Conservation (phyloP, 2,329 filamentous ascomycete genomes). For the Penicillium thymicola region DNA sequence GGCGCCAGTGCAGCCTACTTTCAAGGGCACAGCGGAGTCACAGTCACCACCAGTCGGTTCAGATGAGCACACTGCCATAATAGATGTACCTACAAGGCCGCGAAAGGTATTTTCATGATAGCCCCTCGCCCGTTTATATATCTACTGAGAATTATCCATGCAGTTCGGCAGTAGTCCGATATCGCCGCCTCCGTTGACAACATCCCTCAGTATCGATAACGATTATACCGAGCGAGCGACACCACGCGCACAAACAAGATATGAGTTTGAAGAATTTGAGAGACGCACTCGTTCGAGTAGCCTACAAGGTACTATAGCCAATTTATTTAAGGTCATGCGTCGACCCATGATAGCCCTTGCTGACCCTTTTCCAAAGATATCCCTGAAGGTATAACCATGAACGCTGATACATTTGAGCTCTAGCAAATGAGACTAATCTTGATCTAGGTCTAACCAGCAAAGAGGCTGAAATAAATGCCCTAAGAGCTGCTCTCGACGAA, state of each 20-base stretch:
- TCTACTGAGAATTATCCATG: slow-evolving; percentile 14
- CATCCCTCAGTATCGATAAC: slow-evolving; percentile 63
- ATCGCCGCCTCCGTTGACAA: slow-evolving; percentile 69
- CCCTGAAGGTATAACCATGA: slow-evolving; percentile 28
- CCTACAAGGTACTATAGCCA: slow-evolving; percentile 64
- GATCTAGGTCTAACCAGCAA: slow-evolving; percentile 46
- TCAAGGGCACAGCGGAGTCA: slow-evolving; percentile 10
- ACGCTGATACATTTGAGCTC: slow-evolving; percentile 17
- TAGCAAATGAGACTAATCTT: slow-evolving; percentile 19
- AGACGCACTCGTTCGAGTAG: slow-evolving; percentile 62
- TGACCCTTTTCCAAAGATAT: slow-evolving; percentile 28
- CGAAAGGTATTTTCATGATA: slow-evolving; percentile 15
- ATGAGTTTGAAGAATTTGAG: slow-evolving; percentile 63
- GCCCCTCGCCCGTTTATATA: background rate
- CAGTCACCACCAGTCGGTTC: slow-evolving; percentile 10
- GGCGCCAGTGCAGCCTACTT: slow-evolving; percentile 2
- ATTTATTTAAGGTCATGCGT: slow-evolving; percentile 24
- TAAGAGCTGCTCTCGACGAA: slow-evolving; percentile 76
- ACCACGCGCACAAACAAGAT: slow-evolving; percentile 76
- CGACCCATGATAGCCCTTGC: slow-evolving; percentile 10
- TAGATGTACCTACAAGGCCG: slow-evolving; percentile 2
- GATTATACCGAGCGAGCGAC: slow-evolving; percentile 70
- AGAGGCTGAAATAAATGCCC: slow-evolving; percentile 58
- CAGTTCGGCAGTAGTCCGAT: slow-evolving; percentile 44
- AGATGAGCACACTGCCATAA: slow-evolving; percentile 5